Evolutionary conservation across 1,284 basidiomycete species (phyloP), one percentile per base, ranked within the genome.

Genomic region (Melampsora americana): DNA sequence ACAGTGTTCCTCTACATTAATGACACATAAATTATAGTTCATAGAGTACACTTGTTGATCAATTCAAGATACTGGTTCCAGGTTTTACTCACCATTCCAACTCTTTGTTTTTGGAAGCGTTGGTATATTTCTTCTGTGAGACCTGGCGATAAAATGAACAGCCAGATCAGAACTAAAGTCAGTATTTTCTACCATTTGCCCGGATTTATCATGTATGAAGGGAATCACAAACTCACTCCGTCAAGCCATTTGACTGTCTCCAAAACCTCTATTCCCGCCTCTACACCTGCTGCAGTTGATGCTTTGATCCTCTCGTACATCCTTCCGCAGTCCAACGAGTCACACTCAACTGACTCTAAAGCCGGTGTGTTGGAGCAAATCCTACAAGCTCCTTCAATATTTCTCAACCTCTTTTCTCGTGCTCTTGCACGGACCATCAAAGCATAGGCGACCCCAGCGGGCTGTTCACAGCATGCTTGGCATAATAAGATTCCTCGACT

Each of bases 271-370:
- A 11, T 59, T 9, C 53, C 53, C 18, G 53, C 53, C 23, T 59
- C 53, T n/a, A 59, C 53, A 59, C 53, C 16, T n/a, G 28, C 53
- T 23, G 53, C 53, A 23, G 23, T 28, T 1, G 28, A 59, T 59
- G 88, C 86, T 80, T 88, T 89, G 78, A 87, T 87, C 26, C 92
- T 86, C 44, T 89, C 87, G 80, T 89, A 96, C 44, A 92, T 82
- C 87, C 91, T 90, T 0, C 89, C 87, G 81, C 93, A 96, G 81
- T 95, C 93, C 69, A 92, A 84, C 5, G 91, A 92, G 80, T 90
- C 88, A 83, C 93, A 96, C 61, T 86, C 83, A 68, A 90, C 87
- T 0, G 86, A 85, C 75, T 93, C 92, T 4, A 83, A 84, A 1
- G 85, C 82, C 1, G 88, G 85, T 0, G 85, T 86, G 1, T 84